Evolutionary conservation across 306 rosid genomes (phyloP), one percentile per base, ranked within the genome.

Genomic region (Quercus aquifolioides): DNA sequence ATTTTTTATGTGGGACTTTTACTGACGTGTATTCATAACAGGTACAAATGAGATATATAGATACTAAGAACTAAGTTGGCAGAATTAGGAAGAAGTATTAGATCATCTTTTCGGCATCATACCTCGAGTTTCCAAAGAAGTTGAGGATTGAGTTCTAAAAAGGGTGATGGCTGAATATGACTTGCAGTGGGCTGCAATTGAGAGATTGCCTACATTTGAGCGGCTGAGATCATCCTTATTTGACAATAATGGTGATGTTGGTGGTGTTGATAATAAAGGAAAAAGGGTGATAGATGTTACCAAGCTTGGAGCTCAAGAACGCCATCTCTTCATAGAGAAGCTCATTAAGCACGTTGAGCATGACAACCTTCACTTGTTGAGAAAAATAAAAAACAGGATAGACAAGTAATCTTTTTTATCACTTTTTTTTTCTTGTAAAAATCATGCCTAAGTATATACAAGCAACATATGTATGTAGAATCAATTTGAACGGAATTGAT

Each of bases 341-440:
- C 87, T 89, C 74, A 84, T 89, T 84, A 82, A 82, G 55, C 84
- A 86, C 64, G 80, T 84, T 60, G 84, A 88, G 67, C 63, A 73
- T 72, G 92, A 88, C 77, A 88, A 88, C 58, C 92, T 86, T 51
- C 71, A 33, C 52, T 57, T 89, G 74, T 74, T 89, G 77, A 62
- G 1, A 10, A 89, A 82, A 76, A 77, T 86, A 4, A 78, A 75
- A 26, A 74, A 78, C 3, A 75, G 92, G 23, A 77, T 89, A 6
- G 84, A 84, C 85, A 80, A 69, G 92, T 86, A 80, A 76, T 67
- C 21, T 20, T 20, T 68, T n/a, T 31, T 1, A 23, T 20, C 10
- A 62, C 11, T 2, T n/a, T 62, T 1, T 41, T 10, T 43, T 43
- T 9, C 51, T 43, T 7, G 13, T 43, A 43, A 33, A 5, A 33